These are phyloP conservation scores for Cymbopogon citratus DNA, from an alignment of 176 grass and related monocot species.

Conservation along the genomic window DNA sequence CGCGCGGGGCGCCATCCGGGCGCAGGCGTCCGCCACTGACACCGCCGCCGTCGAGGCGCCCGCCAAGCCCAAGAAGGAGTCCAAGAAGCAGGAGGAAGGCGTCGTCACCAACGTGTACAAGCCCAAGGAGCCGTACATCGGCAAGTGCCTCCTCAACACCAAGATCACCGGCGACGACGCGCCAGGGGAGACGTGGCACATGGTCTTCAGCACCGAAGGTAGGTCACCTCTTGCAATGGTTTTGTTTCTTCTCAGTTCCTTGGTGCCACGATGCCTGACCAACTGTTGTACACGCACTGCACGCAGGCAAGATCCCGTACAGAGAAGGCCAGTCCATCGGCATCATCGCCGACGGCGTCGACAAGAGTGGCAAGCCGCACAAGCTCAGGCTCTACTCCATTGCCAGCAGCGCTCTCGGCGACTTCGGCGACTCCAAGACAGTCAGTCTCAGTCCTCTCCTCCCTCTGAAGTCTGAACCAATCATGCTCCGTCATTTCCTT, in stretches of 20 bases:
- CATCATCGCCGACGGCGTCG: conserved; percentile 63
- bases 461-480: neutral
- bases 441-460: conserved; percentile 23
- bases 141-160: conserved; percentile 90
- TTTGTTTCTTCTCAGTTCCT: neutral
- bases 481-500: neutral
- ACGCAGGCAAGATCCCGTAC: conserved; percentile 63
- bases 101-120: conserved; percentile 66
- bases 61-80: conserved; percentile 54
- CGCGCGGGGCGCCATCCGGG: neutral
- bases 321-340: conserved; percentile 96
- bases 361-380: conserved; percentile 96
- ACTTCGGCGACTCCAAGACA: conserved; percentile 89
- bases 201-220: conserved; percentile 85
- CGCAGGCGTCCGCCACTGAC: conserved; percentile 50
- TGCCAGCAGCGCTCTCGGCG: conserved; percentile 88
- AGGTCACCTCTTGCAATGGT: neutral
- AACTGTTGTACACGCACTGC: neutral
- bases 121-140: conserved; percentile 78
- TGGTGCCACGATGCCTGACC: neutral
- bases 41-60: conserved; percentile 22
- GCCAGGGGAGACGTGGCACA: conserved; percentile 96
- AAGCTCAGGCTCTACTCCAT: conserved; percentile 93
- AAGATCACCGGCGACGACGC: conserved; percentile 95
- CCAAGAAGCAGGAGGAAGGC: conserved; percentile 86